Conservation (phyloP, 148 eudicot genomes). For the Camellia sinensis region DNA sequence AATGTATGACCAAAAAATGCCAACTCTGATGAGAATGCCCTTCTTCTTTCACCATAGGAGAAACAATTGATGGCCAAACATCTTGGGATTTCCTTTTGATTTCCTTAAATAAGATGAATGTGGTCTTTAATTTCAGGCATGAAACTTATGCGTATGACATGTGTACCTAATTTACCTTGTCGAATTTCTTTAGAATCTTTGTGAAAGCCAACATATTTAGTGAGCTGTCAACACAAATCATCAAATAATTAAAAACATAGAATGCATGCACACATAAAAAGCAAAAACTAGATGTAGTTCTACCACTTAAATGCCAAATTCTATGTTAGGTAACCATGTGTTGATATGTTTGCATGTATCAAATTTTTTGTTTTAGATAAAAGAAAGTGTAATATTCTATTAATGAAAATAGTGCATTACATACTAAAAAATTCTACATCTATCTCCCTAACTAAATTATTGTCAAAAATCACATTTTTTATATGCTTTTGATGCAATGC, state of each 20-base stretch:
- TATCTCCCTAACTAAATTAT: too few species aligned
- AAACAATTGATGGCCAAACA: neutral
- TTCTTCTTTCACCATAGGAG: neutral
- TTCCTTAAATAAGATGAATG: neutral
- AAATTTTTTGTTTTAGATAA: too few species aligned
- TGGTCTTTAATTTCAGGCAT: neutral
- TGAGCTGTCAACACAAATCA: conserved; percentile 50
- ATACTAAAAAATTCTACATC: too few species aligned
- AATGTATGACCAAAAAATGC: neutral
- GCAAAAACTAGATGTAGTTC: too few species aligned
- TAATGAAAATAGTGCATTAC: too few species aligned
- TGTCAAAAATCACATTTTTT: too few species aligned
- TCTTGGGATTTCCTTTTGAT: neutral
- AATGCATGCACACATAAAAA: neutral
- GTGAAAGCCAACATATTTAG: conserved; percentile 90
- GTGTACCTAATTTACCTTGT: conserved; percentile 53
- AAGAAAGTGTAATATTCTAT: too few species aligned
- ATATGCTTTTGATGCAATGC: too few species aligned
- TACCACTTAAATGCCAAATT: too few species aligned
- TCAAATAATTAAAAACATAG: neutral
- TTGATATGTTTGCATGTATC: too few species aligned
- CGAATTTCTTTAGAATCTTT: conserved; percentile 93
- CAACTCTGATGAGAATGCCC: neutral
- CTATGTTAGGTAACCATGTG: too few species aligned
- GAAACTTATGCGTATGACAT: neutral